phyloP scores from a whole-genome alignment of 768 basidiomycete species.

The Fomitopsis serialis region DNA sequence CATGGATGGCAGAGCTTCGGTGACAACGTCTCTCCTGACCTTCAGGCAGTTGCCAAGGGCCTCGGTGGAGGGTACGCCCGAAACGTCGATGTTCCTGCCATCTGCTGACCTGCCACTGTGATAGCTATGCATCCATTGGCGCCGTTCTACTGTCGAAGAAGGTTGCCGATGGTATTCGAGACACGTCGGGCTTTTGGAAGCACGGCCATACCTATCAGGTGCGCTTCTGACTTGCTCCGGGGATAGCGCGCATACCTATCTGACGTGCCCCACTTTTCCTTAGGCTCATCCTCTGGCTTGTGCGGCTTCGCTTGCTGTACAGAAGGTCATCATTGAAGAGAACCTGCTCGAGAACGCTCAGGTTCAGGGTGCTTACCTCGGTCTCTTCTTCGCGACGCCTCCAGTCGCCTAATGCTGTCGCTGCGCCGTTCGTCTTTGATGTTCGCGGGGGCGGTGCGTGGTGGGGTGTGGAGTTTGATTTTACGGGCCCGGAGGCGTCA shows the following conservation, averaged over 20 bases:
- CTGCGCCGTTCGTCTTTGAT: constrained; percentile 68
- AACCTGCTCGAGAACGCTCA: constrained; percentile 65
- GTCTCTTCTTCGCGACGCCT: constrained; percentile 49
- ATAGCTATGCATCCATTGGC: constrained; percentile 76
- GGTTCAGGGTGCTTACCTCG: constrained; percentile 54
- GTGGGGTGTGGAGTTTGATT: constrained; percentile 83
- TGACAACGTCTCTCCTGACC: constrained; percentile 72
- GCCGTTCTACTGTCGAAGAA: constrained; percentile 72
- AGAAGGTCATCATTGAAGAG: constrained; percentile 63
- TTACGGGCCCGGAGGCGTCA: constrained; percentile 37
- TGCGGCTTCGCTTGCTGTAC: constrained; percentile 77
- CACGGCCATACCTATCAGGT: constrained; percentile 88
- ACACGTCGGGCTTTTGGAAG: constrained; percentile 68
- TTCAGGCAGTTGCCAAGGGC: constrained; percentile 88
- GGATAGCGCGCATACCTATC: background rate
- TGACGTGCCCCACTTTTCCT: background rate
- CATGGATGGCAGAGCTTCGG: constrained; percentile 86
- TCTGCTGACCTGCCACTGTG: background rate
- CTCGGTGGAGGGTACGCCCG: constrained; percentile 74
- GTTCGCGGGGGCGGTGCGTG: constrained; percentile 82
- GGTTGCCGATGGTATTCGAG: constrained; percentile 64
- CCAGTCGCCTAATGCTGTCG: constrained; percentile 45
- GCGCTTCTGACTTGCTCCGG: constrained; percentile 4
- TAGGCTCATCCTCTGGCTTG: constrained; percentile 74
- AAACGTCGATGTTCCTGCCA: background rate